phyloP scores from a whole-genome alignment of 306 rosid genomes.

The Crataegus laevigata region DNA sequence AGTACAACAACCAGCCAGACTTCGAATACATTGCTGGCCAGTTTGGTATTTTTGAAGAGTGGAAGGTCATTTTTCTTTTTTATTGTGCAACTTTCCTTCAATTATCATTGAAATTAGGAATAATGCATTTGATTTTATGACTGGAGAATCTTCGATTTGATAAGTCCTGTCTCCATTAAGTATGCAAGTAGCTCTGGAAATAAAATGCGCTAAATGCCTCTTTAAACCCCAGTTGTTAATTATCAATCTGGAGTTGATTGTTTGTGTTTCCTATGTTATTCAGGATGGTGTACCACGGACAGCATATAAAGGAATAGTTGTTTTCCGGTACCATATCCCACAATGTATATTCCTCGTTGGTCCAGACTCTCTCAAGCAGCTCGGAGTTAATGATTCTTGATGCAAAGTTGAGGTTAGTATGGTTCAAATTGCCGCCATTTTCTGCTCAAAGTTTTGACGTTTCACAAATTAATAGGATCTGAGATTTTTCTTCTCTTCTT shows the following conservation, averaged over 20 bases:
- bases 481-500: background rate
- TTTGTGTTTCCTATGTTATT: slow-evolving; percentile 18
- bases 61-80: slow-evolving; percentile 61
- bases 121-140: background rate
- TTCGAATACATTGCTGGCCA: slow-evolving; percentile 68
- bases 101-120: background rate
- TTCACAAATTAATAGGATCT: background rate
- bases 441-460: background rate
- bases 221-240: background rate
- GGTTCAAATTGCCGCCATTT: background rate
- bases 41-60: slow-evolving; percentile 88
- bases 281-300: slow-evolving; percentile 97
- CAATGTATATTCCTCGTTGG: slow-evolving; percentile 69
- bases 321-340: slow-evolving; percentile 60
- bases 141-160: background rate
- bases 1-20: slow-evolving; percentile 53
- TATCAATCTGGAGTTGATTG: background rate
- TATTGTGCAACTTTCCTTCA: slow-evolving; percentile 5
- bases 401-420: slow-evolving; percentile 25
- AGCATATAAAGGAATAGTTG: slow-evolving; percentile 85
- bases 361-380: slow-evolving; percentile 60
- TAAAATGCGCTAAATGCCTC: background rate
- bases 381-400: slow-evolving; percentile 50
- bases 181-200: background rate
- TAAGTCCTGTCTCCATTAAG: background rate